Percentiles rank a stretch among this genome's conserved stretches.
Evolutionary conservation across 192 early-diverging fungal genomes (phyloP).

Genomic region (Coemansia sp.): DNA sequence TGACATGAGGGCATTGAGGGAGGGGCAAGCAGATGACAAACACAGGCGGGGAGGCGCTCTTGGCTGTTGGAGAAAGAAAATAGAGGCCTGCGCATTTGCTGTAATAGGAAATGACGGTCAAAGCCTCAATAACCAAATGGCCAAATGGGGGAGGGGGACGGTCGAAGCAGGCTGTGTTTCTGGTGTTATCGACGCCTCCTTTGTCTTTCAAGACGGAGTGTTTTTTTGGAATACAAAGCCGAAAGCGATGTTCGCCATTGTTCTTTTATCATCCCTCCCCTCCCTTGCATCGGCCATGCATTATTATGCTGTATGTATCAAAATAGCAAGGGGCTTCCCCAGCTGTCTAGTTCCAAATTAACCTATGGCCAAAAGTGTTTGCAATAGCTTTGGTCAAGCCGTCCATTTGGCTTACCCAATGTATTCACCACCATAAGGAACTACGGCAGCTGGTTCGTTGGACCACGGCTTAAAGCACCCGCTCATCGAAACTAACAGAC

Average conservation of each 20-base stretch:
- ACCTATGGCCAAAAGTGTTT: too few relatives aligned
- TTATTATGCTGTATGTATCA: background rate
- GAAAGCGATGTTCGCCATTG: background rate
- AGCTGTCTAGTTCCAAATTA: too few relatives aligned
- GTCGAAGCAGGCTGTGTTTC: background rate
- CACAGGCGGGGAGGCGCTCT: constrained; percentile 7
- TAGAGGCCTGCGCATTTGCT: background rate
- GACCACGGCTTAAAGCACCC: too few relatives aligned
- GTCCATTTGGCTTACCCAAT: too few relatives aligned
- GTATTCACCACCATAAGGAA: too few relatives aligned
- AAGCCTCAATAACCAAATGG: background rate
- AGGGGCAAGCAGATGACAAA: background rate
- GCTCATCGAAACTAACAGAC: too few relatives aligned
- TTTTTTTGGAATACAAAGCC: background rate
- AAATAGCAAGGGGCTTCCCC: background rate
- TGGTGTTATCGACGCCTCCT: background rate
- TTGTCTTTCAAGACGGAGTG: background rate
- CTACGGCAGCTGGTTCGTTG: too few relatives aligned
- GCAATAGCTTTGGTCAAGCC: too few relatives aligned
- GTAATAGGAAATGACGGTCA: background rate
- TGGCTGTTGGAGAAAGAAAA: constrained; percentile 1
- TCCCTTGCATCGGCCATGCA: constrained; percentile 4
- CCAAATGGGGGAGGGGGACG: background rate
- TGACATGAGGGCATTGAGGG: background rate
- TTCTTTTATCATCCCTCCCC: constrained; percentile 8